These are phyloP conservation scores for Eucalyptus sideroxylon DNA, from an alignment of 345 rosid genomes.

Conservation along the genomic window DNA sequence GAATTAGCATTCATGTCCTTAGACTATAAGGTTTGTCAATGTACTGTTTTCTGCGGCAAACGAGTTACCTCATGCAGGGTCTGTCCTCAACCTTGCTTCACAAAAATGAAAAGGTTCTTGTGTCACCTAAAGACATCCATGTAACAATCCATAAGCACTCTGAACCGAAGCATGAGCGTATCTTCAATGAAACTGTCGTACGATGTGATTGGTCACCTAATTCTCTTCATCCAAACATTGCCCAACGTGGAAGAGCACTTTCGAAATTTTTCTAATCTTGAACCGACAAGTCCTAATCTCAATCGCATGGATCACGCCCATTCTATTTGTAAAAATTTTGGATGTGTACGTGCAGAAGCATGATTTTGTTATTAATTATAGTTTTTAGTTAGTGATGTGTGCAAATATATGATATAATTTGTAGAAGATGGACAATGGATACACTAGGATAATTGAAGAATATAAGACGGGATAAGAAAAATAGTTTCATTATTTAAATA, in stretches of 20 bases:
- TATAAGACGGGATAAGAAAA: no score
- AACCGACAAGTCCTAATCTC: neutral
- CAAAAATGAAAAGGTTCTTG: neutral
- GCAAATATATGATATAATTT: no score
- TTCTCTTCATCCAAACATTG: neutral
- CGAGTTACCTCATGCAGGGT: neutral
- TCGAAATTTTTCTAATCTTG: neutral
- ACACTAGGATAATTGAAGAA: no score
- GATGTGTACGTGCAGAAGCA: rapidly evolving
- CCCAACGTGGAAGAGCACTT: neutral
- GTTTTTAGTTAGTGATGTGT: no score
- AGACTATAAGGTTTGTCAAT: neutral
- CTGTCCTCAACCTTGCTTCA: neutral
- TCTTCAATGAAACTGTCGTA: neutral
- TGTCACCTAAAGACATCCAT: neutral
- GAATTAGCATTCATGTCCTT: neutral
- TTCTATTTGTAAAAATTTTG: neutral
- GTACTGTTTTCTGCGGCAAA: neutral
- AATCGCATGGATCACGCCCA: neutral
- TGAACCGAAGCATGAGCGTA: neutral
- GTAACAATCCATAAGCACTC: neutral
- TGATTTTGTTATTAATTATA: no score
- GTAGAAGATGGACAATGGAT: no score
- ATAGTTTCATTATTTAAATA: no score
- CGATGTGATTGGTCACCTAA: neutral